Evolutionary conservation across 2,329 filamentous ascomycete genomes (phyloP), one percentile per base, ranked within the genome.

Genomic region (Ilyonectria destructans): DNA sequence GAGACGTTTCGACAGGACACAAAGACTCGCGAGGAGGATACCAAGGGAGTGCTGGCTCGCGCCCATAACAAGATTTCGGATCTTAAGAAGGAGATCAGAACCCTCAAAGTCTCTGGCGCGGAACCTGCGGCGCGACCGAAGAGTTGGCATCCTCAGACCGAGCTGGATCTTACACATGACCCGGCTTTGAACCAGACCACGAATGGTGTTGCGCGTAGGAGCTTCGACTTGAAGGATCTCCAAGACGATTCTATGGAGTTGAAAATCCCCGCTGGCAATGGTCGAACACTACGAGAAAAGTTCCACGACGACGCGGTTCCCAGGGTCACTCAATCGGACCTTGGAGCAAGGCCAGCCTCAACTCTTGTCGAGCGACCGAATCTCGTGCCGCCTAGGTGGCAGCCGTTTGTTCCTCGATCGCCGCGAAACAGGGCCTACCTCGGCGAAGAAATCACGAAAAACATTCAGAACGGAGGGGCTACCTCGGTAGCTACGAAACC

Each of bases 21-120:
- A 19, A 87, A 89, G 68, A 77, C 82, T 6, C 85, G 85, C 43
- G 85, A 88, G n/a, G 80, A 82, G 9, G 88, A 91, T 67, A 87
- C 87, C 4, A 85, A 86, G 71, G 83, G 85, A 17, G 86, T 90
- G 2, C 71, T 91, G 51, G 83, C 87, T 60, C 85, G 85, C 69
- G 88, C 89, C 62, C 88, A 90, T 66, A 82, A 84, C 45, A 88
- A 88, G 77, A 89, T 90, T 67, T 80, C 84, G 9, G 83, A 87
- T 49, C 82, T 91, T 8, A 88, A 87, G 77, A 86, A 85, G 71
- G 85, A 88, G 70, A 77, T 89, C 45, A 83, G 82, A 65, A 78
- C 78, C 1, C 78, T 89, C 3, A 86, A 86, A 73, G 74, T 74
- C 7, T 48, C 70, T 15, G 72, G 74, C 7, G 62, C 68, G 8